These are phyloP conservation scores for Pleurotus salmoneostramineus DNA, from an alignment of 768 basidiomycete species.

Conservation along the genomic window DNA sequence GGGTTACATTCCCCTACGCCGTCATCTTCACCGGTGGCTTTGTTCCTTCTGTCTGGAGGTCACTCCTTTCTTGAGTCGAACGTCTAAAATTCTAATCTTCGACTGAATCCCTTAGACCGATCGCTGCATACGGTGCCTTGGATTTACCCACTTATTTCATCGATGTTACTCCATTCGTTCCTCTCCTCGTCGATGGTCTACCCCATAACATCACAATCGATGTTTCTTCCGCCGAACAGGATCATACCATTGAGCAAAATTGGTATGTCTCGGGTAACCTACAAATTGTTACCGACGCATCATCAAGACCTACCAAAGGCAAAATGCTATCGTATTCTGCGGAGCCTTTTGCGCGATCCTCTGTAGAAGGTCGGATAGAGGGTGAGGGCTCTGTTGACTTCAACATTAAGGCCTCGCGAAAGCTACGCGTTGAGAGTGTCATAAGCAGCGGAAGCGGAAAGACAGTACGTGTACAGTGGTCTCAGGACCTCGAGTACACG, in stretches of 20 bases:
- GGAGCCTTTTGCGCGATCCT: conserved; percentile 51
- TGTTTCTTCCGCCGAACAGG: conserved; percentile 62
- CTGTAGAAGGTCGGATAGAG: conserved; percentile 36
- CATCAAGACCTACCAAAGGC: conserved; percentile 61
- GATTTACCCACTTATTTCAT: conserved; percentile 77
- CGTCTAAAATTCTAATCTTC: not conserved
- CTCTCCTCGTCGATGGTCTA: conserved; percentile 59
- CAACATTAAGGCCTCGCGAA: conserved; percentile 55
- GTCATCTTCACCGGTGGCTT: conserved; percentile 77
- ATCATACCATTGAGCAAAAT: conserved; percentile 63
- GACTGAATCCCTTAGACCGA: conserved; percentile 37
- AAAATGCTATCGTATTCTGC: conserved; percentile 56
- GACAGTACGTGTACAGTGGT: conserved; percentile 50
- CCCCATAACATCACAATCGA: conserved; percentile 71
- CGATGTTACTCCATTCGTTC: conserved; percentile 76
- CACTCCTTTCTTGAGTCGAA: not conserved
- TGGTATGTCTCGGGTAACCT: conserved; percentile 76
- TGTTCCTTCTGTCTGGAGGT: conserved; percentile 59
- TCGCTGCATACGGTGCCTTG: conserved; percentile 71
- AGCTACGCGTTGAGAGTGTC: conserved; percentile 55
- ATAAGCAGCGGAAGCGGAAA: conserved; percentile 61
- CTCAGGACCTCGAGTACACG: conserved; percentile 54
- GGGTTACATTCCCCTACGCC: conserved; percentile 47
- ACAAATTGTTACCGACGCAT: conserved; percentile 66
- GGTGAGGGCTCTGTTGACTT: conserved; percentile 50